Evolutionary conservation across 352 stramenopile genomes (phyloP).

Genomic region (Phytophthora niederhauseri): DNA sequence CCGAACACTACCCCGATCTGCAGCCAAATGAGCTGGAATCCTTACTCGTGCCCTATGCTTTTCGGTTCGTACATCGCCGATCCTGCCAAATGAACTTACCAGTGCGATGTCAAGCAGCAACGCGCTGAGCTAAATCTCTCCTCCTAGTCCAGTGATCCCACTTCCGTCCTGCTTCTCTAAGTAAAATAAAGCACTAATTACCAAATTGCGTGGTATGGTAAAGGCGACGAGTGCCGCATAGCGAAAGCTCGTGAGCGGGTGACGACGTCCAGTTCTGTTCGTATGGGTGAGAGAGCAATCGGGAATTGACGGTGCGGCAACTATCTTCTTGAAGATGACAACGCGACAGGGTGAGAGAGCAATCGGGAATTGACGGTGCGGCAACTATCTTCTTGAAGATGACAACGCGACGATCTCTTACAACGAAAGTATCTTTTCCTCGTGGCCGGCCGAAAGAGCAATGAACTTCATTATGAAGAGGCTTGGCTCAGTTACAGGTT

Average conservation of each 20-base stretch:
- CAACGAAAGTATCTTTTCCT: not conserved
- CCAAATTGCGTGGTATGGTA: not conserved
- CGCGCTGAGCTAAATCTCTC: no score
- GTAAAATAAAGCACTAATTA: not conserved
- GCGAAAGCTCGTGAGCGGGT: not conserved
- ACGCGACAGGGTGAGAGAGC: not conserved
- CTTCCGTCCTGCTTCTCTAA: not conserved
- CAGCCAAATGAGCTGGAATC: no score
- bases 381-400: conserved; percentile 14
- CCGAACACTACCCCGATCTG: no score
- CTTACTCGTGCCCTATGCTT: no score
- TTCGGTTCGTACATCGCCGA: no score
- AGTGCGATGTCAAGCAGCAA: no score
- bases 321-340: conserved; percentile 15
- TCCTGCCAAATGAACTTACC: no score
- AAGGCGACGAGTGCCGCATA: not conserved
- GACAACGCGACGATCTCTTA: not conserved
- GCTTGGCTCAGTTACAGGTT: not conserved
- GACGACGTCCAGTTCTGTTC: conserved; percentile 7
- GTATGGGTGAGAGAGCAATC: conserved; percentile 1
- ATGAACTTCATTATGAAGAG: not conserved
- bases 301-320: conserved; percentile 14
- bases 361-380: conserved; percentile 17
- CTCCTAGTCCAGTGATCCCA: no score
- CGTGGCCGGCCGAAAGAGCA: no score